These are phyloP conservation scores for Camillea tinctor DNA, from an alignment of 2,329 filamentous ascomycete genomes.

Conservation along the genomic window DNA sequence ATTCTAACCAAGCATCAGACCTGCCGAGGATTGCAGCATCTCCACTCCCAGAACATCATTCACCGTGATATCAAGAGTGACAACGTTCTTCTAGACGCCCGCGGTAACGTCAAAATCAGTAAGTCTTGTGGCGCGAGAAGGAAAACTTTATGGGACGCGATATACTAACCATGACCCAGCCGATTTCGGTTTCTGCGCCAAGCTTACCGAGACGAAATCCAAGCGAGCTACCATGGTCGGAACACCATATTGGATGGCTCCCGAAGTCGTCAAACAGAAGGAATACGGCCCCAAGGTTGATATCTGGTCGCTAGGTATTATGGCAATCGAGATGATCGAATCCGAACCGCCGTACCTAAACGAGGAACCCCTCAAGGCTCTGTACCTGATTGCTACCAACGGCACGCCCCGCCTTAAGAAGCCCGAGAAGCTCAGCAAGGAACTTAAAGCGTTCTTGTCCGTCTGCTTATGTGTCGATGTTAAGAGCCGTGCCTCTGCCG, in stretches of 20 bases:
- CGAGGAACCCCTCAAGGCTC: slow-evolving; percentile 93
- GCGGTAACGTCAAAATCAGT: slow-evolving; percentile 98
- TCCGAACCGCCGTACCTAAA: slow-evolving; percentile 97
- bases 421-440: slow-evolving; percentile 95
- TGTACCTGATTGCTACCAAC: slow-evolving; percentile 97
- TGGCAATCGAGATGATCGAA: slow-evolving; percentile 99
- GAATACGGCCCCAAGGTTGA: slow-evolving; percentile 98
- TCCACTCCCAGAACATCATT: slow-evolving; percentile 95
- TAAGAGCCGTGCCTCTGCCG: slow-evolving; percentile 86
- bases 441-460: slow-evolving; percentile 94
- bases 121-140: slow-evolving; percentile 44
- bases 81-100: slow-evolving; percentile 91
- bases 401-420: slow-evolving; percentile 97
- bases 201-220: slow-evolving; percentile 92
- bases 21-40: slow-evolving; percentile 89
- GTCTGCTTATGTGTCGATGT: slow-evolving; percentile 97
- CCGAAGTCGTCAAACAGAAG: slow-evolving; percentile 98
- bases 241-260: slow-evolving; percentile 99
- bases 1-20: slow-evolving; percentile 58
- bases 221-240: slow-evolving; percentile 99
- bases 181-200: slow-evolving; percentile 98
- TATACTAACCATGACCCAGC: slow-evolving; percentile 55
- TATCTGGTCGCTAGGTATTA: slow-evolving; percentile 98
- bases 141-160: slow-evolving; percentile 1
- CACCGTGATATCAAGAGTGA: slow-evolving; percentile 99